phyloP scores from a whole-genome alignment of 2,329 filamentous ascomycete species.

The Stemphylium beticola region DNA sequence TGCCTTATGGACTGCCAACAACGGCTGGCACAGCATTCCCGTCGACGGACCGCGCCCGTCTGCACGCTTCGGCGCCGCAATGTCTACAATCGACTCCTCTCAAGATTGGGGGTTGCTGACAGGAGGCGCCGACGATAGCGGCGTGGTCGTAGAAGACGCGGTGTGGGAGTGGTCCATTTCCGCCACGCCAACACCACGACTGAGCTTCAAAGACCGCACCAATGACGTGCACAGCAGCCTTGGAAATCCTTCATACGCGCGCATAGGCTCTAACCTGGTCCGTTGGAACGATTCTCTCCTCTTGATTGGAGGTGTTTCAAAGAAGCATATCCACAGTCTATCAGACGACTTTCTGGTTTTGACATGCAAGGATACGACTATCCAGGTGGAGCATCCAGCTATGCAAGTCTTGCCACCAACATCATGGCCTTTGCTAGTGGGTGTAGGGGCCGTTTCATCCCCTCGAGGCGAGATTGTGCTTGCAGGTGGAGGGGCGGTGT shows the following conservation, averaged over 20 bases:
- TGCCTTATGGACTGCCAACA: slow-evolving; percentile 54
- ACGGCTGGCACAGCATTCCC: slow-evolving; percentile 59
- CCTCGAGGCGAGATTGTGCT: slow-evolving; percentile 63
- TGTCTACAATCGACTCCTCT: slow-evolving; percentile 53
- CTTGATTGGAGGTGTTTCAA: slow-evolving; percentile 60
- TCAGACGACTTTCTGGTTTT: slow-evolving; percentile 39
- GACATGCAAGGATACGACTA: slow-evolving; percentile 21
- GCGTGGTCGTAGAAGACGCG: slow-evolving; percentile 65
- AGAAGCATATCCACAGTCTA: slow-evolving; percentile 32
- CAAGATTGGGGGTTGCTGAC: slow-evolving; percentile 66
- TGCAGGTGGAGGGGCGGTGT: slow-evolving; percentile 81
- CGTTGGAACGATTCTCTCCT: slow-evolving; percentile 54
- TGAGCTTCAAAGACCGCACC: slow-evolving; percentile 40
- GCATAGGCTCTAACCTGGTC: slow-evolving; percentile 61
- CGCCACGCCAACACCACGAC: slow-evolving; percentile 36
- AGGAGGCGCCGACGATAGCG: slow-evolving; percentile 73
- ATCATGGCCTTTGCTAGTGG: slow-evolving; percentile 72
- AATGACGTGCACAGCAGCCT: slow-evolving; percentile 24
- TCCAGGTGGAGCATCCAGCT: slow-evolving; percentile 27
- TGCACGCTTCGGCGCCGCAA: slow-evolving; percentile 63
- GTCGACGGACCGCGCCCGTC: slow-evolving; percentile 48
- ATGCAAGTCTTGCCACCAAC: slow-evolving; percentile 30
- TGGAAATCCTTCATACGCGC: slow-evolving; percentile 39
- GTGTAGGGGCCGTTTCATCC: slow-evolving; percentile 63
- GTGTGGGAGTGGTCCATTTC: slow-evolving; percentile 67